Conservation (phyloP, 2,329 filamentous ascomycete species). For the Zymoseptoria ardabiliae region DNA sequence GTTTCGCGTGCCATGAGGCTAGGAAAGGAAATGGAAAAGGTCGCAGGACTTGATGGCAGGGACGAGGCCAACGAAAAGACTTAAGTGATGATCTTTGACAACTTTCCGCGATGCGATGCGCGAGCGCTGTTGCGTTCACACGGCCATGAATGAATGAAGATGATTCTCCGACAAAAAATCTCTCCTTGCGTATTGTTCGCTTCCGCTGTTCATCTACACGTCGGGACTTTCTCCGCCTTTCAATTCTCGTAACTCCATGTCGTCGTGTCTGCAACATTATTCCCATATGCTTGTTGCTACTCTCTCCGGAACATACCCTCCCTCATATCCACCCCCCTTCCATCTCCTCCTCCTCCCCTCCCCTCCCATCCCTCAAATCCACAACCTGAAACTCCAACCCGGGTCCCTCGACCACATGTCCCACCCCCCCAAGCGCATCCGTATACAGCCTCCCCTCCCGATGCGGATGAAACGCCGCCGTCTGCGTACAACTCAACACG, state of each 20-base stretch:
- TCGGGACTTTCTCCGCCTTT: not conserved
- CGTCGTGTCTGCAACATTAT: not conserved
- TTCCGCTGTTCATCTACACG: not conserved
- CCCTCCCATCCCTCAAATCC: constrained; percentile 44
- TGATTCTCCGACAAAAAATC: too few species aligned
- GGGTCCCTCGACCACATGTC: constrained; percentile 53
- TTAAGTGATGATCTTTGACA: too few species aligned
- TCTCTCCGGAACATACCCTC: too few species aligned
- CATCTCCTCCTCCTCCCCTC: not conserved
- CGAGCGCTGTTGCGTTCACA: too few species aligned
- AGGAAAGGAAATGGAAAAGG: not conserved
- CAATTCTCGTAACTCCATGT: not conserved
- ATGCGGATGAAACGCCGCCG: constrained; percentile 78
- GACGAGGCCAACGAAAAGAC: too few species aligned
- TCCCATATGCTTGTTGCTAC: too few species aligned
- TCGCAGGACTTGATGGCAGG: not conserved
- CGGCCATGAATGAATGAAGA: too few species aligned
- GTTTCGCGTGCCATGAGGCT: too few species aligned
- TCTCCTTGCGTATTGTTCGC: not conserved
- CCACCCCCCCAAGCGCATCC: constrained; percentile 51
- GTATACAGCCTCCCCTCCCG: constrained; percentile 67
- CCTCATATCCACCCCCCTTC: not conserved
- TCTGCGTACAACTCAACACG: constrained; percentile 71
- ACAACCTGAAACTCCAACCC: constrained; percentile 57
- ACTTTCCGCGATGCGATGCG: too few species aligned